These are phyloP conservation scores for Draba incana DNA, from an alignment of 345 rosid genomes.

Conservation along the genomic window DNA sequence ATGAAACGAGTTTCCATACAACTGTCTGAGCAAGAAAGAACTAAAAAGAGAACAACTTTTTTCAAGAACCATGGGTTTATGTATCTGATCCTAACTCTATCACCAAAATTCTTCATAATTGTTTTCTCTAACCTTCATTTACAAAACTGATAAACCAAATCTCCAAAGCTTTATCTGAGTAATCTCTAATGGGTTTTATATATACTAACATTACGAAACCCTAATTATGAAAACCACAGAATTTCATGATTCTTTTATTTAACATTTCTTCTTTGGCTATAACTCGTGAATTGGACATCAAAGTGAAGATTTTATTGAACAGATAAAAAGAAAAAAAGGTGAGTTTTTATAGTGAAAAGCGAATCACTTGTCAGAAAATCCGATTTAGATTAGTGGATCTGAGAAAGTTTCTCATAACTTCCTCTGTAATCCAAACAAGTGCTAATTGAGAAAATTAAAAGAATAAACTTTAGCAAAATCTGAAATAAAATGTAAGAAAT, in stretches of 20 bases:
- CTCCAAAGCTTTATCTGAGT: neutral
- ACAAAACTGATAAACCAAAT: conserved; percentile 12
- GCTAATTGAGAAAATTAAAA: neutral
- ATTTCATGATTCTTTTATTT: neutral
- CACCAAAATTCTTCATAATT: neutral
- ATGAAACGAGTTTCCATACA: conserved; percentile 25
- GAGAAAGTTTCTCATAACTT: conserved; percentile 14
- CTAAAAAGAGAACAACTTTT: neutral
- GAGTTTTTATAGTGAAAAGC: conserved; percentile 18
- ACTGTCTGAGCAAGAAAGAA: neutral
- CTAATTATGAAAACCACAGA: conserved; percentile 5
- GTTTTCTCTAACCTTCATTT: neutral
- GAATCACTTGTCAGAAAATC: conserved; percentile 18
- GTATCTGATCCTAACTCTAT: neutral
- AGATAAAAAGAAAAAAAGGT: conserved; percentile 7
- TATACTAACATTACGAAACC: conserved; percentile 43
- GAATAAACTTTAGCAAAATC: neutral
- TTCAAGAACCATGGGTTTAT: neutral
- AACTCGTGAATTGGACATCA: neutral
- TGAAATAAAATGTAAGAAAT: neutral
- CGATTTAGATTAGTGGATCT: conserved; percentile 19
- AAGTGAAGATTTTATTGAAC: conserved; percentile 22
- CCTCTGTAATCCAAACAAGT: conserved; percentile 5
- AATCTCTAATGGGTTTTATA: neutral
- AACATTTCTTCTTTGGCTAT: no score